A percentile compares a stretch with the other conserved stretches of the same genome.
These are phyloP conservation scores for Zangia roseola DNA, from an alignment of 768 basidiomycete species.

Conservation along the genomic window DNA sequence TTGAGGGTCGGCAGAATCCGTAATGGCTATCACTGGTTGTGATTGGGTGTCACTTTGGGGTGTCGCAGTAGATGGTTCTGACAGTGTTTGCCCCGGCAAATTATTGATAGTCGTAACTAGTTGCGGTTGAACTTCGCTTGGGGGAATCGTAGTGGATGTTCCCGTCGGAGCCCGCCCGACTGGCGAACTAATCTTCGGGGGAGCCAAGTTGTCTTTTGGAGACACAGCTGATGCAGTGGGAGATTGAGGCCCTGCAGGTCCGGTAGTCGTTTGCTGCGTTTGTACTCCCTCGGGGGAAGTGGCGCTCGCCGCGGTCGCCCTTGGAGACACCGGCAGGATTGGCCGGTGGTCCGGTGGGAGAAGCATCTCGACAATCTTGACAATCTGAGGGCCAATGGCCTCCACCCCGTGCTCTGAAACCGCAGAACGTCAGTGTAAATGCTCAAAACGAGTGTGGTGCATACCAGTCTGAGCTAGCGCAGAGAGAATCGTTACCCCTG, in stretches of 20 bases:
- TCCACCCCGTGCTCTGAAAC: slow-evolving; percentile 2
- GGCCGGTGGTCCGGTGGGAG: not conserved
- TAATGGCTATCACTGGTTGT: not conserved
- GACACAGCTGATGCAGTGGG: too few relatives aligned
- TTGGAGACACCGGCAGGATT: not conserved
- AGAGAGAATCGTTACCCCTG: slow-evolving; percentile 4
- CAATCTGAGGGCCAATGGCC: not conserved
- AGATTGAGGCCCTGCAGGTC: too few relatives aligned
- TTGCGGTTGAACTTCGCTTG: not conserved
- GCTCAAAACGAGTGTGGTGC: not conserved
- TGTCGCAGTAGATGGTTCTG: not conserved
- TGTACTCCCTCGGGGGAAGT: too few relatives aligned
- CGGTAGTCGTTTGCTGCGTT: too few relatives aligned
- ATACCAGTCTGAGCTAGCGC: slow-evolving; percentile 8
- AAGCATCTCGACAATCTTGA: slow-evolving; percentile 2
- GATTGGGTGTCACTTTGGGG: not conserved
- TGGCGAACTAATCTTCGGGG: too few relatives aligned
- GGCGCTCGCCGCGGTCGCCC: too few relatives aligned
- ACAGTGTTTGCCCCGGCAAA: too few relatives aligned
- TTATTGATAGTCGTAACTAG: not conserved
- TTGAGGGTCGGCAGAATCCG: too few relatives aligned
- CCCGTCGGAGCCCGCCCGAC: too few relatives aligned
- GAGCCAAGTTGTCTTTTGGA: too few relatives aligned
- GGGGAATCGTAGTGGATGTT: not conserved
- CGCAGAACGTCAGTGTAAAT: not conserved